Evolutionary conservation across 805 yeast genomes (phyloP).

Genomic region (Candida dendrica): DNA sequence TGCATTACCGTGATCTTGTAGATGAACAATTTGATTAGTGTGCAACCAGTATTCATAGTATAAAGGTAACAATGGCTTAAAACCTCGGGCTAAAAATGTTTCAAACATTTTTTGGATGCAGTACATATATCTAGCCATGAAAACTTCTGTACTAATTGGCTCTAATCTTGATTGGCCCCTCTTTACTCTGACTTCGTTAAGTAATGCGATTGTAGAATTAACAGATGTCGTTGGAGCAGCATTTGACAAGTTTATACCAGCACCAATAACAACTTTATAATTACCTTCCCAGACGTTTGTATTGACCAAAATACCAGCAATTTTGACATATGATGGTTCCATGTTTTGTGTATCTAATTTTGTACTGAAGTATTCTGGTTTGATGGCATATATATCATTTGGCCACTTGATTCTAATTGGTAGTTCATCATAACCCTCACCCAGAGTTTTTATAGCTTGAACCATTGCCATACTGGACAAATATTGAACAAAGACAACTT

Average conservation of each 20-base stretch:
- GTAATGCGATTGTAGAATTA: conserved; percentile 54
- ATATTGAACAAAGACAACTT: conserved; percentile 83
- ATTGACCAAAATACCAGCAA: conserved; percentile 81
- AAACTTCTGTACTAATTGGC: conserved; percentile 31
- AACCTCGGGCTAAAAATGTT: conserved; percentile 57
- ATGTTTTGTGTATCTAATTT: conserved; percentile 37
- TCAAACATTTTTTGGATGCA: conserved; percentile 57
- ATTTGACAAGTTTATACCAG: conserved; percentile 79
- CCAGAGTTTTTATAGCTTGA: conserved; percentile 61
- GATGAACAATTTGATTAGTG: conserved; percentile 59
- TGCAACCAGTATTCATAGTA: conserved; percentile 90
- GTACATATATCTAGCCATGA: conserved; percentile 63
- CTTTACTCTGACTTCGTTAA: conserved; percentile 45
- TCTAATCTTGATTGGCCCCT: conserved; percentile 27
- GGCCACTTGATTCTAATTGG: conserved; percentile 95
- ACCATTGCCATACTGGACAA: conserved; percentile 76
- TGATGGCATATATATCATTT: conserved; percentile 75
- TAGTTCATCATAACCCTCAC: conserved; percentile 58
- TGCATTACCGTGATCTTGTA: conserved; percentile 44
- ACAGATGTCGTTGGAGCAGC: conserved; percentile 91
- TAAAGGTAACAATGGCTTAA: conserved; percentile 53
- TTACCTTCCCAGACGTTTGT: conserved; percentile 56
- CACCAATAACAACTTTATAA: conserved; percentile 71
- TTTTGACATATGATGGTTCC: conserved; percentile 65
- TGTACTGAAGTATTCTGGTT: conserved; percentile 50